Evolutionary conservation across 2,329 filamentous ascomycete genomes (phyloP).

Genomic region (Clarireedia paspali): DNA sequence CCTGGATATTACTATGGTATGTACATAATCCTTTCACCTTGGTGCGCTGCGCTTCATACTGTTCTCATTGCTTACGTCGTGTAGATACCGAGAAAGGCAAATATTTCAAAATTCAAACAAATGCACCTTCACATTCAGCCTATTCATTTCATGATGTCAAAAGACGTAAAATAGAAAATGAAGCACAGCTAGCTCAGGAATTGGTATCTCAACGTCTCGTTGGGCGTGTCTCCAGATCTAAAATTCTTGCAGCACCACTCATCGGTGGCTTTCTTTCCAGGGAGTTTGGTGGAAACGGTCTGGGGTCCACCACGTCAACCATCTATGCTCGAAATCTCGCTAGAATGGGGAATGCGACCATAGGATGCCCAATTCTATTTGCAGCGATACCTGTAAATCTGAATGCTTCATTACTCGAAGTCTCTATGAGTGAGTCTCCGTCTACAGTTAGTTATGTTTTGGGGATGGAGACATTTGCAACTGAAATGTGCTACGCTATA

Average conservation of each 20-base stretch:
- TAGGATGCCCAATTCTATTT: not conserved
- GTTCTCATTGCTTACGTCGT: no score
- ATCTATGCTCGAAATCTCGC: not conserved
- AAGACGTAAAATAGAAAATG: slow-evolving; percentile 41
- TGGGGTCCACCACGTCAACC: slow-evolving; percentile 3
- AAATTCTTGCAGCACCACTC: slow-evolving; percentile 14
- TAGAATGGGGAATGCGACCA: not conserved
- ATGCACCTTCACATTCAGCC: slow-evolving; percentile 38
- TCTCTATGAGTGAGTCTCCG: not conserved
- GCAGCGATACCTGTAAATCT: not conserved
- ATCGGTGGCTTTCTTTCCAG: slow-evolving; percentile 18
- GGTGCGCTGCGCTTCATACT: no score
- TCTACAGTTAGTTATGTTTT: not conserved
- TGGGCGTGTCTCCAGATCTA: slow-evolving; percentile 18
- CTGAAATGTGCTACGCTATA: no score
- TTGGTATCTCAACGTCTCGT: slow-evolving; percentile 9
- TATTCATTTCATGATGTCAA: slow-evolving; percentile 55
- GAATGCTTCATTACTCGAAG: not conserved
- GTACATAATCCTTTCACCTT: not conserved
- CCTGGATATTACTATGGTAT: slow-evolving; percentile 50
- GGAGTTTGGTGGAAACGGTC: slow-evolving; percentile 12
- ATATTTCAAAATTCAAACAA: slow-evolving; percentile 59
- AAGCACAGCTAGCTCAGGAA: slow-evolving; percentile 12
- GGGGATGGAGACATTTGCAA: no score
- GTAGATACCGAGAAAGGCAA: slow-evolving; percentile 50